Base-by-base conservation (phyloP, 345 rosid species). In the Odontarrhena argentea region DNA sequence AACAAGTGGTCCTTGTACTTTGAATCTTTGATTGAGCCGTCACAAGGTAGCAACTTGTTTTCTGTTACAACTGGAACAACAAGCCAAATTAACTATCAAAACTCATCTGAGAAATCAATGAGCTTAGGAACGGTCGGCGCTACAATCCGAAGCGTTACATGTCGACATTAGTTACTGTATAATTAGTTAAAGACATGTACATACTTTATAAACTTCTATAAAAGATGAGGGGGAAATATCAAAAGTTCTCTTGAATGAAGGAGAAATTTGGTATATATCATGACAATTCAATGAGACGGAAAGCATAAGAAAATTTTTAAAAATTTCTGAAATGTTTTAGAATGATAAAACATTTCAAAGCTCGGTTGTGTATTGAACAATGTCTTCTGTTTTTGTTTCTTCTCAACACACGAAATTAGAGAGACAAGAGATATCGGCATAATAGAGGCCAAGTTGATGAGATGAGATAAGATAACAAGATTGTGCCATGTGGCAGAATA, bases 401-500 rank as follows among this genome's bases (percentile, higher is more conserved):
- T 28, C 30, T 15, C 3, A 61, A 60, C 8, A 61, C 58, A 64
- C 11, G 28, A 62, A 63, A 25, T 37, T 64, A 50, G 58, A 40
- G 40, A n/a, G 9, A 26, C 4, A 64, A 52, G 7, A 56, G 54
- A 67, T 35, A 48, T 46, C 46, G 7, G 40, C 40, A 15, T 43
- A 18, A 55, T 55, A 66, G n/a, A 57, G 28, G 55, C 46, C 30
- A 34, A 34, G 55, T 18, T 30, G 32, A 65, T 43, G 46, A 37
- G 32, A 65, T 43, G 46, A 30, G 75, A 76, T 76, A 68, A 76
- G 67, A 54, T 49, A 59, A 34, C 49, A 13, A 36, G 28, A 1
- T 34, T 15, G 4, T 56, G 64, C 59, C 74, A 74, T 74, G 71
- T 76, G 74, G 71, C 68, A 3, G 25, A 46, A 30, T 47, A 54